Conservation (phyloP, 2,329 filamentous ascomycete species). For the Macrophomina tecta region DNA sequence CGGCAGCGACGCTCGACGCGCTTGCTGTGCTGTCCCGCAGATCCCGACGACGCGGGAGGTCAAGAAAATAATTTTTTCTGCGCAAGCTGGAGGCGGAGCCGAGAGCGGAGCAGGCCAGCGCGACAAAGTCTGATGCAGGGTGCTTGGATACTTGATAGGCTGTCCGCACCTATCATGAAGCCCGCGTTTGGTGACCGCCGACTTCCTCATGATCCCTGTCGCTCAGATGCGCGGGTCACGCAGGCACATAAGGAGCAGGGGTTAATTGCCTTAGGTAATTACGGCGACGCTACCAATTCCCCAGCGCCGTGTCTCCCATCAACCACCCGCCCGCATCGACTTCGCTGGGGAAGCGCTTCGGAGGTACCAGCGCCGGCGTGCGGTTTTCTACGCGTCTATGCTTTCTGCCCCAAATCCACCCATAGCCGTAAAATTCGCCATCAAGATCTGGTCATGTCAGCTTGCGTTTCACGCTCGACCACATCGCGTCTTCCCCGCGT, state of each 20-base stretch:
- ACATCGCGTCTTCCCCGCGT: no score
- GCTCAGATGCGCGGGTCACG: not conserved
- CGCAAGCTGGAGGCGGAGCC: conserved; percentile 13
- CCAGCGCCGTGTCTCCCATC: no score
- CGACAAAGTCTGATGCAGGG: conserved; percentile 18
- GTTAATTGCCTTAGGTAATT: no score
- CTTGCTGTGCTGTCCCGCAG: conserved; percentile 14
- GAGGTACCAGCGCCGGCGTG: no score
- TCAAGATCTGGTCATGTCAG: no score
- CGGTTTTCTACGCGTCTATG: no score
- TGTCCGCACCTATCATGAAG: conserved; percentile 14
- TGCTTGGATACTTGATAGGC: conserved; percentile 26
- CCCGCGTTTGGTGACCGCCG: conserved; percentile 10
- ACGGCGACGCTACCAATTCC: no score
- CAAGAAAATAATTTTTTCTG: conserved; percentile 7
- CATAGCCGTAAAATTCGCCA: no score
- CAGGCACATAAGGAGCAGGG: not conserved
- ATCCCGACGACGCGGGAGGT: conserved; percentile 12
- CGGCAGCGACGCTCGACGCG: conserved; percentile 15
- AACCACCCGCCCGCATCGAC: no score
- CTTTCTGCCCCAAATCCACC: no score
- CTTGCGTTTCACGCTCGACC: no score
- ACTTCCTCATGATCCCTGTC: not conserved
- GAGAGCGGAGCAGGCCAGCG: conserved; percentile 20
- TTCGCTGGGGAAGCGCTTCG: no score